phyloP scores from a whole-genome alignment of 2,329 filamentous ascomycete species.

The Pseudopithomyces maydicus region DNA sequence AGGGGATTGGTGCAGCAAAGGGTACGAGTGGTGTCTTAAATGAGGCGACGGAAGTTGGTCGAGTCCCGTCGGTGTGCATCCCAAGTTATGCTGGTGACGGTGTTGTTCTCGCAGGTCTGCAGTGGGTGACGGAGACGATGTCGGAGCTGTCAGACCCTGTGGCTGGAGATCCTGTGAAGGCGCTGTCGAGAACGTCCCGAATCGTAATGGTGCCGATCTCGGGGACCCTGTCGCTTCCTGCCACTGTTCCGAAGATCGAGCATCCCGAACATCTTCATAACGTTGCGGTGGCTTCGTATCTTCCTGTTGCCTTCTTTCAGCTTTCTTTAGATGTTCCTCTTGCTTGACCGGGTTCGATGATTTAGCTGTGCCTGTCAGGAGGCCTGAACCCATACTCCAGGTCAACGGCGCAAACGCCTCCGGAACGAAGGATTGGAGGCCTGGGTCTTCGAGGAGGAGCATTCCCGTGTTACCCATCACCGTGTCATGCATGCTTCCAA shows the following conservation, averaged over 20 bases:
- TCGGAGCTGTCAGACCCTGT: slow-evolving; percentile 29
- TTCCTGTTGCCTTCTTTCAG: slow-evolving; percentile 16
- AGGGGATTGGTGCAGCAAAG: slow-evolving; percentile 17
- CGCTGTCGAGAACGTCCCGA: slow-evolving; percentile 22
- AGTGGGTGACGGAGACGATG: slow-evolving; percentile 18
- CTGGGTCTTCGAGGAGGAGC: slow-evolving; percentile 53
- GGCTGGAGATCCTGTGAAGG: slow-evolving; percentile 23
- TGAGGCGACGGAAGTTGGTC: slow-evolving; percentile 14
- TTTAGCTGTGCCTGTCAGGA: slow-evolving; percentile 6
- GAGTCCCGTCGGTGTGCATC: not conserved
- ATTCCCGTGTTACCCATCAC: slow-evolving; percentile 56
- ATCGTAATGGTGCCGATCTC: slow-evolving; percentile 26
- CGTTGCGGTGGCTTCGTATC: slow-evolving; percentile 1
- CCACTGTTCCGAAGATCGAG: slow-evolving; percentile 24
- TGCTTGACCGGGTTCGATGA: slow-evolving; percentile 10
- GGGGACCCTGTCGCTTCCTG: slow-evolving; percentile 17
- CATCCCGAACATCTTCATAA: slow-evolving; percentile 6
- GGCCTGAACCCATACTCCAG: slow-evolving; percentile 29
- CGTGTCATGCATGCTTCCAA: slow-evolving; percentile 34
- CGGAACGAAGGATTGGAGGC: slow-evolving; percentile 45
- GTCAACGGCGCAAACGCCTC: slow-evolving; percentile 41
- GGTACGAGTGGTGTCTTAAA: slow-evolving; percentile 21
- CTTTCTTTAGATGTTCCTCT: slow-evolving; percentile 18
- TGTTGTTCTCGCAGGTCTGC: slow-evolving; percentile 8
- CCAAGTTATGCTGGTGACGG: not conserved